A percentile compares a stretch with the other conserved stretches of the same genome.
Evolutionary conservation across 2,329 filamentous ascomycete species (phyloP).

Genomic region (Lasiodiplodia sp.): DNA sequence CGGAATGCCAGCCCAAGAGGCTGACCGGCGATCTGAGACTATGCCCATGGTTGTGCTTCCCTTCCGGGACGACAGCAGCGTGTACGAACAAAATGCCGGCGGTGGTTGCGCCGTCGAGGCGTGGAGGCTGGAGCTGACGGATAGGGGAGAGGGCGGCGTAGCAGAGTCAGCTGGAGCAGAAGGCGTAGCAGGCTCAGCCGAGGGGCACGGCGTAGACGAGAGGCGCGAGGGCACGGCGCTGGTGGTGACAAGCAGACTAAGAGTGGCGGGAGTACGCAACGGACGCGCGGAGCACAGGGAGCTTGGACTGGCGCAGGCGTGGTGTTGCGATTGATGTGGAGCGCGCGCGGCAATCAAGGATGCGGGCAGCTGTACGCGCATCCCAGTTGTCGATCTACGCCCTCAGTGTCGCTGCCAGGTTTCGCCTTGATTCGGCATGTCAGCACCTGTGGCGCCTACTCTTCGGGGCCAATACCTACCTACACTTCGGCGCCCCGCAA

Average conservation of each 20-base stretch:
- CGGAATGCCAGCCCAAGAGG: constrained; percentile 60
- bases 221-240: not conserved
- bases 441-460: not conserved
- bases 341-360: constrained; percentile 28
- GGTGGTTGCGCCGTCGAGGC: not conserved
- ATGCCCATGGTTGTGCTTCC: constrained; percentile 26
- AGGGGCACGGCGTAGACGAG: not conserved
- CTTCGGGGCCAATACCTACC: not conserved
- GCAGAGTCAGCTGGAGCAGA: not conserved
- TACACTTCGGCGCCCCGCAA: not conserved
- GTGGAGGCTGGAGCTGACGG: constrained; percentile 2
- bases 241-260: not conserved
- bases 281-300: constrained; percentile 22
- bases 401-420: constrained; percentile 21
- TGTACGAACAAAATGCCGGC: constrained; percentile 4
- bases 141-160: constrained; percentile 14
- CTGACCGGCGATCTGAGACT: constrained; percentile 33
- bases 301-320: constrained; percentile 26
- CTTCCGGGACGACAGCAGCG: constrained; percentile 6
- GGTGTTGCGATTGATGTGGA: constrained; percentile 26
- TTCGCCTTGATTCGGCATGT: not conserved
- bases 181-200: constrained; percentile 2
- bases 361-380: constrained; percentile 16
- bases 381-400: constrained; percentile 17
- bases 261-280: constrained; percentile 15